phyloP scores from a whole-genome alignment of 768 basidiomycete species.

The Baorangia bicolor region DNA sequence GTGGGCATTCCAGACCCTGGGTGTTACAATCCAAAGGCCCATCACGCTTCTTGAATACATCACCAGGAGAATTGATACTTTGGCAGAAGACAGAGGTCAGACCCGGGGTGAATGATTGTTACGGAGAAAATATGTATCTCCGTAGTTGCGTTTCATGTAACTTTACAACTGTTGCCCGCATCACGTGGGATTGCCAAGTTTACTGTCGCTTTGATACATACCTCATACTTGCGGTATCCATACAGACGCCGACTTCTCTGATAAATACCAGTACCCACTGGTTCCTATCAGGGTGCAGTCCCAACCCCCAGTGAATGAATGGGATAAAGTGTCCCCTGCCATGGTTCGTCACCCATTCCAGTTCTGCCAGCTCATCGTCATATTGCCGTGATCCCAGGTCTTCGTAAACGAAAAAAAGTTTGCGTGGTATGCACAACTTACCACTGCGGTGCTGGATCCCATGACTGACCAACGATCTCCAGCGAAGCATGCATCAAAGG shows the following conservation, averaged over 20 bases:
- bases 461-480: slow-evolving; percentile 13
- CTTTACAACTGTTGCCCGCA: neutral
- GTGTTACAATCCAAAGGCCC: neutral
- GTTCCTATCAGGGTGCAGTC: neutral
- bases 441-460: neutral
- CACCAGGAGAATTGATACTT: neutral
- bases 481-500: slow-evolving; percentile 96
- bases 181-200: neutral
- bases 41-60: neutral
- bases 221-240: too few species aligned
- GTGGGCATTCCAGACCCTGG: neutral
- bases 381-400: slow-evolving; percentile 42
- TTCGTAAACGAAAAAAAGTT: slow-evolving; percentile 71
- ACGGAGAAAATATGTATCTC: neutral
- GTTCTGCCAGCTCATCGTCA: neutral
- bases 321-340: slow-evolving; percentile 1
- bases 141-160: neutral
- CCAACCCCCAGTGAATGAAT: slow-evolving; percentile 5
- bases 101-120: neutral
- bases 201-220: neutral
- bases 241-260: neutral
- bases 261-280: slow-evolving; percentile 4
- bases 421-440: slow-evolving; percentile 58
- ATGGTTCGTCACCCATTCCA: slow-evolving; percentile 21
- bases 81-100: neutral